Conservation (phyloP, 2,329 filamentous ascomycete species). For the Fusarium piperis region DNA sequence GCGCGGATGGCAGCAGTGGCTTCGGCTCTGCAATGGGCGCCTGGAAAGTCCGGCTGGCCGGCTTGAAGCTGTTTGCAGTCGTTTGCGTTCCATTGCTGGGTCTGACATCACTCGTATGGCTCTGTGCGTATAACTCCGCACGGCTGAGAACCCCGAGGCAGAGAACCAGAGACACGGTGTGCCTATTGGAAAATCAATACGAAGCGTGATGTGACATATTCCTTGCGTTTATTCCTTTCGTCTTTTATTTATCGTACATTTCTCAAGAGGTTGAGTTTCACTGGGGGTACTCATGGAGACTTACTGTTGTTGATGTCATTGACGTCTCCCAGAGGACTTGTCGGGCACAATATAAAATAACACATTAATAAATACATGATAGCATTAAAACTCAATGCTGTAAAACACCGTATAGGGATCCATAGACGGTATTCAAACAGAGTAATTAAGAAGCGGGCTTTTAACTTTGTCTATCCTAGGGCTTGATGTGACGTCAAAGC, state of each 20-base stretch:
- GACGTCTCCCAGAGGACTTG: no score
- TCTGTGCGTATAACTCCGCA: neutral
- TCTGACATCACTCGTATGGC: neutral
- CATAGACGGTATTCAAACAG: neutral
- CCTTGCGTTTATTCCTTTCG: neutral
- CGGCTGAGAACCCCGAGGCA: neutral
- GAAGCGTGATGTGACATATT: neutral
- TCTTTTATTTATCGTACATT: neutral
- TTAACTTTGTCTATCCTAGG: neutral
- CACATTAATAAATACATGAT: no score
- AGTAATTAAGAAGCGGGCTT: neutral
- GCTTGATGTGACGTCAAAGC: neutral
- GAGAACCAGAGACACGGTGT: no score
- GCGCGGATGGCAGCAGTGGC: neutral
- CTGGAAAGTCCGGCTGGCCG: conserved; percentile 8
- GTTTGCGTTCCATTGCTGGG: conserved; percentile 4
- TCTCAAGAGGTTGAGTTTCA: neutral
- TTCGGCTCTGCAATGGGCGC: conserved; percentile 5
- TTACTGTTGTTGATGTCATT: no score
- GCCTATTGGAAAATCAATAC: no score
- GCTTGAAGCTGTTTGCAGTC: neutral
- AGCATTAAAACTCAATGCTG: no score
- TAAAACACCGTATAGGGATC: neutral
- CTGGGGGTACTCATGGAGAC: no score
- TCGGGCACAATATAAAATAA: no score